phyloP scores from a whole-genome alignment of 2,329 filamentous ascomycete genomes.

The Nigrograna mackinnonii region DNA sequence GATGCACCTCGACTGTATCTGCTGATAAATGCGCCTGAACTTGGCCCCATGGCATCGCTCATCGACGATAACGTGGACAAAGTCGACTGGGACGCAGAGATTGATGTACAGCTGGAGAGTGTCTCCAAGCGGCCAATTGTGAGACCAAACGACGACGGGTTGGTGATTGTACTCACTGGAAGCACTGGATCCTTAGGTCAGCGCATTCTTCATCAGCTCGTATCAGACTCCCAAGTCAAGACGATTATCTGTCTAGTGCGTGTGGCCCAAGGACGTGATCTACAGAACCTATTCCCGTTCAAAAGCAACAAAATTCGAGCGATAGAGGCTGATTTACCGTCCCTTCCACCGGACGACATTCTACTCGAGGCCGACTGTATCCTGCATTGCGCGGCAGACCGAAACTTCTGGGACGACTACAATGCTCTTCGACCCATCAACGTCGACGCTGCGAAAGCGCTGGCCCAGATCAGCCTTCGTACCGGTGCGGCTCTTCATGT shows the following conservation, averaged over 20 bases:
- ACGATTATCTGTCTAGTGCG: conserved; percentile 10
- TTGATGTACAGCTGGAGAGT: conserved; percentile 10
- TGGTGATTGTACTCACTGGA: conserved; percentile 15
- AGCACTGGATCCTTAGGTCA: conserved; percentile 14
- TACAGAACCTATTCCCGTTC: conserved; percentile 23
- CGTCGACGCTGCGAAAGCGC: conserved; percentile 14
- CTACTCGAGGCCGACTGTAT: conserved; percentile 40
- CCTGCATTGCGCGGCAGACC: conserved; percentile 23
- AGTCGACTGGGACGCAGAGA: conserved; percentile 49
- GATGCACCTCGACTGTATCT: conserved; percentile 37
- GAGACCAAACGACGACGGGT: conserved; percentile 1
- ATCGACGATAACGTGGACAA: conserved; percentile 18
- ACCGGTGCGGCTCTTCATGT: conserved; percentile 17
- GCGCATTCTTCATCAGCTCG: conserved; percentile 28
- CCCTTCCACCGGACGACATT: conserved; percentile 41
- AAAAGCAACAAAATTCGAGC: conserved; percentile 19
- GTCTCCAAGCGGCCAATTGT: not conserved
- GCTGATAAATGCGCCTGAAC: conserved; percentile 43
- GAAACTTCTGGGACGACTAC: conserved; percentile 28
- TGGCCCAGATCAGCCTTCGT: conserved; percentile 7
- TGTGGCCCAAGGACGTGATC: conserved; percentile 15
- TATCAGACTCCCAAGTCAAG: not conserved
- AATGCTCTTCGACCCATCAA: conserved; percentile 24
- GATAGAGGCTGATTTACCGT: conserved; percentile 42
- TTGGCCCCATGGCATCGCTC: conserved; percentile 44